Base-by-base conservation (phyloP, 345 rosid genomes). In the Cardamine occulta region DNA sequence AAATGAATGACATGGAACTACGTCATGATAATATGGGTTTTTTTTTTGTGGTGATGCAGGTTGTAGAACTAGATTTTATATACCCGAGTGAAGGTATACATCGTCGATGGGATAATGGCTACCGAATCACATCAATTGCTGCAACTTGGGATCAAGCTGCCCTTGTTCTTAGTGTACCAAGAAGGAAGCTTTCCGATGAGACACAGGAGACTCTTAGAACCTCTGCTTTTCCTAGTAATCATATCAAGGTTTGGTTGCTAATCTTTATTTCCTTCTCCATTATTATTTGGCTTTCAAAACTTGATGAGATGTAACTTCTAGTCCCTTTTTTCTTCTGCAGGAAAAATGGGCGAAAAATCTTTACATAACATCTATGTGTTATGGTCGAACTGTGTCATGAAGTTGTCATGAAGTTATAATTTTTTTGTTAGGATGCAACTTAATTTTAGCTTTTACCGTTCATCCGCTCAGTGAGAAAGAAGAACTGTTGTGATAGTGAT, bases 41-140 rank as follows among this genome's bases (percentile, higher is more conserved):
- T 32, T 49, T 19, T 2, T 31, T 15, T 49, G 9, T 28, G 58
- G 47, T 48, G 67, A 39, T 84, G 53, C 80, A 94, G 97, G 99
- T 95, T 57, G 93, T 95, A 74, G 99, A 95, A 82, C 81, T 95
- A 42, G 99, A 95, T 88, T 95, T 95, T 84, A 86, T 95, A 9
- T 95, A 95, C 78, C 99, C 99, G 15, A 92, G 99, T 81, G 99
- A 95, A 85, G 99, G 99, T 78, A 84, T 95, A 79, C 99, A 95
- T 79, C 85, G 90, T 64, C 88, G 99, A 81, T 95, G 99, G 99
- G 97, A 90, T 51, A 71, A 74, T 75, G 99, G 99, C 23, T 95
- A 90, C 63, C 89, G 99, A 66, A 92, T 95, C 66, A 95, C 99
- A 37, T 88, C 99, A 74, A 86, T 91, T 48, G 97, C 97, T 21